Base-by-base conservation (phyloP, 2,329 filamentous ascomycete species). In the Stemphylium lycopersici region DNA sequence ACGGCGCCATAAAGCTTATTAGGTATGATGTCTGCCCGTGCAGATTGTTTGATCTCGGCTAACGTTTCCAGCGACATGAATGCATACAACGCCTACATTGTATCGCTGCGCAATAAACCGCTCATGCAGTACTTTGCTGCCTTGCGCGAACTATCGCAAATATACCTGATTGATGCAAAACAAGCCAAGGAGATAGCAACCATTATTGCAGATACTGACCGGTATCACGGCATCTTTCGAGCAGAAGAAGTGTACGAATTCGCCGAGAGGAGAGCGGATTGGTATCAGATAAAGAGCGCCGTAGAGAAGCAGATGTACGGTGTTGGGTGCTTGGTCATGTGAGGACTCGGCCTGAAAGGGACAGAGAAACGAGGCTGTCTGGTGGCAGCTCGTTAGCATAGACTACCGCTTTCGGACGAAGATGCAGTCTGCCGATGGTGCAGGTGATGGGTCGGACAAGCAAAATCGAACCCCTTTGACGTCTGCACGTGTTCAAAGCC, bases 231-330 rank as follows among this genome's bases (percentile, higher is more conserved):
- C 11, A 90, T 99, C 43, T 97, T 98, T 70, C 84, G 93, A 16
- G 91, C 93, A 0, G 95, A 99, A 75, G 95, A 99, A 79, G 95
- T 98, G 3, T 96, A 96, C 69, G 93, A 98, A 79, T 99, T 96
- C 79, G 95, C 93, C 1, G 92, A 97, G 77, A 81, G 95, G 63
- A 82, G 95, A 64, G 93, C 93, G 44, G 95, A 99, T 78, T 99
- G 95, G 95, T 96, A 95, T 73, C 84, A 89, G 65, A 91, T 99
- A 10, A 90, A 89, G 78, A 86, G 85, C 61, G 87, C 92, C 59
- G 95, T 99, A 5, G 95, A 99, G 80, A 89, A 90, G 77, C 92
- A 92, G 58, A 97, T 99, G 92, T 98, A 97, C 77, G 95, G 95
- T 4, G 85, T 96, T 73, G 93, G 95, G 56, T 99, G 95, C 76